Percentiles rank a stretch among this genome's conserved stretches.
These are phyloP conservation scores for Leishmania tropica DNA, from an alignment of 208 protist genomes.

Conservation along the genomic window DNA sequence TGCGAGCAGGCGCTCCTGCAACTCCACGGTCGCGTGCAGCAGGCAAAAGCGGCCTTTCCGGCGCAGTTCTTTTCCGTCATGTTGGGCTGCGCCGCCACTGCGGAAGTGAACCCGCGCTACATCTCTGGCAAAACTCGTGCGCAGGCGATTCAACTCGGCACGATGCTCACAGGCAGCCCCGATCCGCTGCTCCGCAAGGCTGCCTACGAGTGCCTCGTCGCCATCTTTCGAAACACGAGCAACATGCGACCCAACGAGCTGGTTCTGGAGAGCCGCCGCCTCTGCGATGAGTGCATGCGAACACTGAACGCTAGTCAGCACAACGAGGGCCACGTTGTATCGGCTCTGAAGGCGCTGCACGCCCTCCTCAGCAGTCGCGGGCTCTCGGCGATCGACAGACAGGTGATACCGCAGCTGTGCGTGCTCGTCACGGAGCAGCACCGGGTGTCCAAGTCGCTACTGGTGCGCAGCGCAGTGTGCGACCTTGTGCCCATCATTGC, in stretches of 20 bases:
- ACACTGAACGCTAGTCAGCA: slow-evolving; percentile 80
- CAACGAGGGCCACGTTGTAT: slow-evolving; percentile 83
- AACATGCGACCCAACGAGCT: slow-evolving; percentile 82
- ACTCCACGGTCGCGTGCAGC: slow-evolving; percentile 73
- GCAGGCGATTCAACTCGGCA: slow-evolving; percentile 80
- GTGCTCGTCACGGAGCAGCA: slow-evolving; percentile 88
- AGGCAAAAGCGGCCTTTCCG: slow-evolving; percentile 48
- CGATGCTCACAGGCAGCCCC: slow-evolving; percentile 58
- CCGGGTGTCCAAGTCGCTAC: slow-evolving; percentile 73
- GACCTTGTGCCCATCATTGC: slow-evolving; percentile 90
- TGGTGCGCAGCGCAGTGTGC: slow-evolving; percentile 80
- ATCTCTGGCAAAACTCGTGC: slow-evolving; percentile 56
- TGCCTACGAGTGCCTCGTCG: slow-evolving; percentile 87
- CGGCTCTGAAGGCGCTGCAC: slow-evolving; percentile 69
- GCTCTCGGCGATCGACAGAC: slow-evolving; percentile 76
- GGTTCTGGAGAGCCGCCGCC: slow-evolving; percentile 76
- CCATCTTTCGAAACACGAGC: slow-evolving; percentile 72
- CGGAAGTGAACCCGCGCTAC: slow-evolving; percentile 82
- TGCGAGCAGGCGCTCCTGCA: slow-evolving; percentile 84
- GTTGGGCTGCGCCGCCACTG: slow-evolving; percentile 64
- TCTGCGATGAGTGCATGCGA: slow-evolving; percentile 81
- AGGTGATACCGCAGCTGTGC: slow-evolving; percentile 78
- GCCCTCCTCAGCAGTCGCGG: slow-evolving; percentile 80
- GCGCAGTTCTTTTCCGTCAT: slow-evolving; percentile 85
- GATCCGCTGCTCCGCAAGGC: slow-evolving; percentile 64